These are phyloP conservation scores for Penicillium sumatraense DNA, from an alignment of 2,329 filamentous ascomycete genomes.

Conservation along the genomic window DNA sequence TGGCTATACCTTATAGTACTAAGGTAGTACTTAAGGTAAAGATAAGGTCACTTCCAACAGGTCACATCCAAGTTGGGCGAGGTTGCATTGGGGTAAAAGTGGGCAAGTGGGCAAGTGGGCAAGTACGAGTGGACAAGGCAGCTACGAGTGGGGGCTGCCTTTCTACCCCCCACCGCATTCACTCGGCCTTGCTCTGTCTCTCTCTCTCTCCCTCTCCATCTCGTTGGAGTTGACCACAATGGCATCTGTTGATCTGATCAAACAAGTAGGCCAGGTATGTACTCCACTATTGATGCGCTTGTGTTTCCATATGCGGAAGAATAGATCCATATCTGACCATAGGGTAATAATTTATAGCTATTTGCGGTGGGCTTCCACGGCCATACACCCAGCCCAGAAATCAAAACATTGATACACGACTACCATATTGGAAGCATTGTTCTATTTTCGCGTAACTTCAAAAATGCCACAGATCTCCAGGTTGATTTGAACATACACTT, in stretches of 20 bases:
- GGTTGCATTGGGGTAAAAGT: neutral
- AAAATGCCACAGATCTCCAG: conserved; percentile 43
- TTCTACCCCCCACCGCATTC: conserved; percentile 2
- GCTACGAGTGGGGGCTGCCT: no score
- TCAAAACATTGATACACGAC: conserved; percentile 48
- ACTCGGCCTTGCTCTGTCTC: neutral
- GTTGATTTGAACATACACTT: conserved; percentile 15
- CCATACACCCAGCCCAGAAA: conserved; percentile 42
- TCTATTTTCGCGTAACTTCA: conserved; percentile 49
- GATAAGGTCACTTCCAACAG: no score
- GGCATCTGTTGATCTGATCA: conserved; percentile 30
- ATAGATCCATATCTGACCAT: no score
- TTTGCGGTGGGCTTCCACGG: conserved; percentile 52
- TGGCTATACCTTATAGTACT: no score
- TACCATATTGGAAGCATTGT: conserved; percentile 49
- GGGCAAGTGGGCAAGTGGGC: neutral
- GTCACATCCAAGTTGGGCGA: no score
- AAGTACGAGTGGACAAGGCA: no score
- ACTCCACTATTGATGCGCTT: no score
- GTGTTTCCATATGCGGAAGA: no score
- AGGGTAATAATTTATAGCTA: conserved; percentile 43
- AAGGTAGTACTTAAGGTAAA: no score
- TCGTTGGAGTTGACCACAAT: conserved; percentile 17
- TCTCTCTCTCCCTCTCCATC: neutral
- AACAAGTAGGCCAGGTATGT: conserved; percentile 41